These are phyloP conservation scores for Erysimum cheiranthoides DNA, from an alignment of 345 rosid species.

Conservation along the genomic window DNA sequence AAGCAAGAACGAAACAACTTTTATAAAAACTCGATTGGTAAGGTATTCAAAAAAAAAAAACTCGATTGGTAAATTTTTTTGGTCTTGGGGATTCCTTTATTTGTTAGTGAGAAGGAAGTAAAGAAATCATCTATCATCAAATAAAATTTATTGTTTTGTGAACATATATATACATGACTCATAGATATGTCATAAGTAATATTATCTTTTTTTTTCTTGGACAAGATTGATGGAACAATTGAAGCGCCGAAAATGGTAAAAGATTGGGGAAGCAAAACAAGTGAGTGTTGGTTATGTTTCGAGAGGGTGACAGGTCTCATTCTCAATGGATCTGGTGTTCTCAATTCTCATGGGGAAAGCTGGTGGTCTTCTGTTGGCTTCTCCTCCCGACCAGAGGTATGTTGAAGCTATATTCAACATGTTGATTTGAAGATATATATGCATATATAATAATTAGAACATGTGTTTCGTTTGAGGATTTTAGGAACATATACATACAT, in stretches of 20 bases:
- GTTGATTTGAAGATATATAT: not conserved
- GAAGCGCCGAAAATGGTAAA: not conserved
- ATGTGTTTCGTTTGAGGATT: not conserved
- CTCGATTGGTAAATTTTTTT: not conserved
- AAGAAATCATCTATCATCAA: not conserved
- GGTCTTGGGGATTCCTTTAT: not conserved
- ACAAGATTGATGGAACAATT: slow-evolving; percentile 28
- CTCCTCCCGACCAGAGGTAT: not conserved
- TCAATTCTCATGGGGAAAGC: slow-evolving; percentile 8
- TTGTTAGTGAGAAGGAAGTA: not conserved
- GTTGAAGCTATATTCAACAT: not conserved
- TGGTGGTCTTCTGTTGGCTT: slow-evolving; percentile 20
- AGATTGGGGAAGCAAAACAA: not conserved
- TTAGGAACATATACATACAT: not conserved
- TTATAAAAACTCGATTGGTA: no score
- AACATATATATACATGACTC: not conserved
- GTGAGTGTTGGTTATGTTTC: slow-evolving; percentile 14
- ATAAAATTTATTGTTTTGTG: not conserved
- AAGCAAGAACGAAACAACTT: no score
- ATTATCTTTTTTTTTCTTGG: not conserved
- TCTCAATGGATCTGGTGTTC: slow-evolving; percentile 27
- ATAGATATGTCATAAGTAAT: not conserved
- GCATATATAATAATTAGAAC: not conserved
- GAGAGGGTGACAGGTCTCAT: slow-evolving; percentile 14
- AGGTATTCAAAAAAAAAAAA: no score